phyloP scores from a whole-genome alignment of 2,329 filamentous ascomycete genomes.

The Paecilomyces fulvus region DNA sequence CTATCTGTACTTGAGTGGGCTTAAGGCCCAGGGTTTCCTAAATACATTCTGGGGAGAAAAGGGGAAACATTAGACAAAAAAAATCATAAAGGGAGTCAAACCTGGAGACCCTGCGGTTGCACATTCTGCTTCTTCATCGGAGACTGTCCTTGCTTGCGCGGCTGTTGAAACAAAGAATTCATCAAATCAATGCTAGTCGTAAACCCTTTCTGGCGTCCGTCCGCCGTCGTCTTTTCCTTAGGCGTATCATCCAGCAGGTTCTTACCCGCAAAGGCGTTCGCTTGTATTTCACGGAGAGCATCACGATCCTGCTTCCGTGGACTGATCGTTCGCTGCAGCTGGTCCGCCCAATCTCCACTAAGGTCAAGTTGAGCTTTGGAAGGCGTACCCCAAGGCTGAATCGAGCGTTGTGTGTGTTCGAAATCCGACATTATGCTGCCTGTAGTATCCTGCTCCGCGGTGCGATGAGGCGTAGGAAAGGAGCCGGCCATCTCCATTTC shows the following conservation, averaged over 20 bases:
- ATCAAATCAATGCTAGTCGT: conserved; percentile 89
- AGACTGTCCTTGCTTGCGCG: conserved; percentile 46
- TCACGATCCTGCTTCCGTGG: conserved; percentile 84
- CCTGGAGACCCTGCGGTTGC: conserved; percentile 69
- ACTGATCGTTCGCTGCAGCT: conserved; percentile 87
- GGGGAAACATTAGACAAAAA: conserved; percentile 19
- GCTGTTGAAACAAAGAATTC: conserved; percentile 81
- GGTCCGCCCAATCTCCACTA: conserved; percentile 85
- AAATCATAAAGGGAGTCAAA: conserved; percentile 56
- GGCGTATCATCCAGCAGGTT: conserved; percentile 28
- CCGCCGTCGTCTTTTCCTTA: conserved; percentile 12
- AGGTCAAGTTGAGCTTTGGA: conserved; percentile 45
- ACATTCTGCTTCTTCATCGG: conserved; percentile 47
- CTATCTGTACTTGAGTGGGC: conserved; percentile 15
- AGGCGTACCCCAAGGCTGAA: conserved; percentile 38
- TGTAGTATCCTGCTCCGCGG: conserved; percentile 62
- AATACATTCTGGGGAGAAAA: conserved; percentile 29
- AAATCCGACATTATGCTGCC: conserved; percentile 38
- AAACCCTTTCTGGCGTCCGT: conserved; percentile 53
- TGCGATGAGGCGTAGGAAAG: conserved; percentile 63
- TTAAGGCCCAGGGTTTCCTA: conserved; percentile 9
- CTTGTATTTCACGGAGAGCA: conserved; percentile 59
- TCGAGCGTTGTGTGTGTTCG: conserved; percentile 32
- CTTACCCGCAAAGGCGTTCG: conserved; percentile 46
- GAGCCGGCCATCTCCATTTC: conserved; percentile 80